phyloP scores from a whole-genome alignment of 2,329 filamentous ascomycete species.

The Pseudocercospora crystallina region DNA sequence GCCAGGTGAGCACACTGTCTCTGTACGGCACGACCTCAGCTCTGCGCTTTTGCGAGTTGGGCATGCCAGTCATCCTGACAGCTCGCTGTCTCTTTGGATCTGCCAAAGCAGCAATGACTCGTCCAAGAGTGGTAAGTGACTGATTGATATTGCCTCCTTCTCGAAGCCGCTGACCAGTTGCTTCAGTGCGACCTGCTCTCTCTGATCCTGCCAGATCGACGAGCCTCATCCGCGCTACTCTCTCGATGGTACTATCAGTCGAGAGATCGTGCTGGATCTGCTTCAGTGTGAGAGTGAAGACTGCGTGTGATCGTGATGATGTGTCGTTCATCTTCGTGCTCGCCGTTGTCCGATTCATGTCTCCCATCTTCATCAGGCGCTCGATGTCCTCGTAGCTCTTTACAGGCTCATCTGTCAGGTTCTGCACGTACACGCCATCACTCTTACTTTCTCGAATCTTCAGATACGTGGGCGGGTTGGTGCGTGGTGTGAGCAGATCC shows the following conservation, averaged over 20 bases:
- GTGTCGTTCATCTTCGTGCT: slow-evolving; percentile 99
- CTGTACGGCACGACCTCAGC: slow-evolving; percentile 77
- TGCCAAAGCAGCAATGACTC: slow-evolving; percentile 88
- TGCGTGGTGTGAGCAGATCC: slow-evolving; percentile 80
- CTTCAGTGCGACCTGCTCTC: slow-evolving; percentile 91
- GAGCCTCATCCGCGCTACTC: slow-evolving; percentile 86
- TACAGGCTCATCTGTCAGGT: slow-evolving; percentile 89
- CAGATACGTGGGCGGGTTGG: slow-evolving; percentile 82
- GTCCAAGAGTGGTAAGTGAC: slow-evolving; percentile 89
- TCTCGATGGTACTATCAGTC: slow-evolving; percentile 96
- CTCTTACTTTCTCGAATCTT: slow-evolving; percentile 95
- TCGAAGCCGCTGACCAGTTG: slow-evolving; percentile 82
- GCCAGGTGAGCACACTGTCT: slow-evolving; percentile 80
- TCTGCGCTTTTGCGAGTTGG: slow-evolving; percentile 47
- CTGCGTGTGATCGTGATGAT: slow-evolving; percentile 90
- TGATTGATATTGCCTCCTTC: slow-evolving; percentile 99
- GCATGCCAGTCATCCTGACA: slow-evolving; percentile 48
- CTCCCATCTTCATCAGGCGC: slow-evolving; percentile 85
- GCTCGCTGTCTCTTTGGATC: slow-evolving; percentile 58
- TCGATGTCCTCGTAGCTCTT: slow-evolving; percentile 84
- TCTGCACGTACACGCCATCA: slow-evolving; percentile 95
- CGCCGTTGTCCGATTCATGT: slow-evolving; percentile 81
- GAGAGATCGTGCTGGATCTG: slow-evolving; percentile 97
- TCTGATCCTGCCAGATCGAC: slow-evolving; percentile 95
- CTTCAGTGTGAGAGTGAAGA: slow-evolving; percentile 97